Evolutionary conservation across 768 basidiomycete genomes (phyloP), one percentile per base, ranked within the genome.

Genomic region (Tulasnella sp.): DNA sequence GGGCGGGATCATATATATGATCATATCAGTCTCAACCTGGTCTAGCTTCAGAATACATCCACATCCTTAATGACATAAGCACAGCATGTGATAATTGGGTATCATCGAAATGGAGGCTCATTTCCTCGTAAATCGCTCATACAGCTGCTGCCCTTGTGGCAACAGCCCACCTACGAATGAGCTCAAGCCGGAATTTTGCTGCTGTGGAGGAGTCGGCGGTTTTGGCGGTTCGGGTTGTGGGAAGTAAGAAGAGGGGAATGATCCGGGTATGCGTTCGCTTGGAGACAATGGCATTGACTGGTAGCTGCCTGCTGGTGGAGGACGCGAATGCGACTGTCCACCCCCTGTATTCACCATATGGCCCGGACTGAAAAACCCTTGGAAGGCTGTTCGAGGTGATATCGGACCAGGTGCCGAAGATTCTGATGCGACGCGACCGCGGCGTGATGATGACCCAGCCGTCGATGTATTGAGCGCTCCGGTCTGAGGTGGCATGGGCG

Each of bases 381-480:
- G 46, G 43, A 56, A 56, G 3, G 54, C 43, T 5, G 54, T 17
- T 21, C 54, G 54, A 21, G 54, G 54, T 25, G 54, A 55, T 11
- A 15, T 19, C 34, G 53, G 54, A n/a, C 43, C 25, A 2, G 44
- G 21, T 56, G 54, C 4, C 11, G 42, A 24, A 21, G 54, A 9
- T 46, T 19, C 41, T 15, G 43, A 19, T n/a, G n/a, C n/a, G n/a
- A n/a, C n/a, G n/a, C n/a, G n/a, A n/a, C n/a, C n/a, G n/a, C n/a
- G n/a, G n/a, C n/a, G n/a, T n/a, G n/a, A n/a, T n/a, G n/a, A n/a
- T n/a, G n/a, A n/a, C n/a, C n/a, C n/a, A n/a, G n/a, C n/a, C n/a
- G n/a, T n/a, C n/a, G n/a, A n/a, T n/a, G n/a, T n/a, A n/a, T n/a
- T n/a, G n/a, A n/a, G n/a, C n/a, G n/a, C n/a, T n/a, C n/a, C n/a